Evolutionary conservation across 176 grass and related monocot species (phyloP).

Genomic region (Ampelocalamus luodianensis): DNA sequence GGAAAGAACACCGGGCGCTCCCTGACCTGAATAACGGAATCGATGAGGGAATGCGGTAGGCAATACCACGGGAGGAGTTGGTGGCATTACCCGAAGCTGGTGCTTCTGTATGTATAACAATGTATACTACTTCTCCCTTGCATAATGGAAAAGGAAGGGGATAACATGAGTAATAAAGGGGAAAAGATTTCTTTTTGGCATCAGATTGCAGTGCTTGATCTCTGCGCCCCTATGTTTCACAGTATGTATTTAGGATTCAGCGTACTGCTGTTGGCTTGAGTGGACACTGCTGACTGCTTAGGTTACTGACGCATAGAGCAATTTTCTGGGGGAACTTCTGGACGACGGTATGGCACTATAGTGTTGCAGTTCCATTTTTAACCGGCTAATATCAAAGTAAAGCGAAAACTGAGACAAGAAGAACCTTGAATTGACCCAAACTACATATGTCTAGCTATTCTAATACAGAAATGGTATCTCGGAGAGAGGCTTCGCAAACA

Average conservation of each 20-base stretch:
- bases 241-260: neutral
- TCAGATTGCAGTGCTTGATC: constrained; percentile 13
- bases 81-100: constrained; percentile 38
- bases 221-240: neutral
- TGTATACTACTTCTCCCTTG: constrained; percentile 49
- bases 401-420: neutral
- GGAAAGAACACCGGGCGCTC: constrained; percentile 27
- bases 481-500: neutral
- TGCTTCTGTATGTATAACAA: constrained; percentile 55
- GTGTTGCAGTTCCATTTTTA: neutral
- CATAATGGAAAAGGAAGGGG: constrained; percentile 17
- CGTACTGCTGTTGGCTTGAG: neutral
- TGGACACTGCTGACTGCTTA: neutral
- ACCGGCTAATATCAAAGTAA: neutral
- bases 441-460: too few relatives aligned
- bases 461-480: too few relatives aligned
- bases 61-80: constrained; percentile 14
- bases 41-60: constrained; percentile 9
- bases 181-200: constrained; percentile 1
- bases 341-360: neutral
- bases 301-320: neutral
- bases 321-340: neutral
- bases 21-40: constrained; percentile 49
- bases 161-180: constrained; percentile 43
- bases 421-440: too few relatives aligned